Evolutionary conservation across 1,284 basidiomycete species (phyloP).

Genomic region (Hemileccinum hortonii): DNA sequence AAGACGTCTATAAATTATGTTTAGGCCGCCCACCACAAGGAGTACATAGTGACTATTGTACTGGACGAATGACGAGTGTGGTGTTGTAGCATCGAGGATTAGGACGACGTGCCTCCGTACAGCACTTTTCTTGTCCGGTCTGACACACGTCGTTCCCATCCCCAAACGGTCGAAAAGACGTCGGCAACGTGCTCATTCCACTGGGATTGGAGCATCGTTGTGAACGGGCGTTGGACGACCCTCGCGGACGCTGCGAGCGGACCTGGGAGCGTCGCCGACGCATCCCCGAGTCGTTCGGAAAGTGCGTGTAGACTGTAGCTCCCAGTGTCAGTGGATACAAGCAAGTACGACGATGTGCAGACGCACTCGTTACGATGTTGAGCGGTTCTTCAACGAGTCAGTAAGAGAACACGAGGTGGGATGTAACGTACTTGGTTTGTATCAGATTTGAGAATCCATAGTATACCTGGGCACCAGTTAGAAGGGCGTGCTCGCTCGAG

Average conservation of each 20-base stretch:
- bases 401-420: not conserved
- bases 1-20: not conserved
- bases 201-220: slow-evolving; percentile 42
- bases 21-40: not conserved
- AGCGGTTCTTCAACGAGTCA: slow-evolving; percentile 41
- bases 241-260: slow-evolving; percentile 52
- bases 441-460: slow-evolving; percentile 63
- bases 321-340: not conserved
- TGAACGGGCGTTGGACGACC: slow-evolving; percentile 44
- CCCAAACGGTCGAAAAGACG: slow-evolving; percentile 41
- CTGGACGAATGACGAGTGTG: not conserved
- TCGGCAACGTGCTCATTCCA: slow-evolving; percentile 54
- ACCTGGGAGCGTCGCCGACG: slow-evolving; percentile 42
- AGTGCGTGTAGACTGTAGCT: slow-evolving; percentile 41
- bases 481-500: not conserved
- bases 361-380: slow-evolving; percentile 51
- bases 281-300: slow-evolving; percentile 46
- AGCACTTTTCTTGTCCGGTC: slow-evolving; percentile 45
- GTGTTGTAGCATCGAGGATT: not conserved
- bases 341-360: not conserved
- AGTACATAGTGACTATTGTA: not conserved
- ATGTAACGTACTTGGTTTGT: slow-evolving; percentile 43
- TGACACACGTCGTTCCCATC: slow-evolving; percentile 43
- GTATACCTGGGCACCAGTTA: slow-evolving; percentile 44
- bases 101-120: slow-evolving; percentile 35